These are phyloP conservation scores for Plantago major DNA, from an alignment of 257 asterid species.

Conservation along the genomic window DNA sequence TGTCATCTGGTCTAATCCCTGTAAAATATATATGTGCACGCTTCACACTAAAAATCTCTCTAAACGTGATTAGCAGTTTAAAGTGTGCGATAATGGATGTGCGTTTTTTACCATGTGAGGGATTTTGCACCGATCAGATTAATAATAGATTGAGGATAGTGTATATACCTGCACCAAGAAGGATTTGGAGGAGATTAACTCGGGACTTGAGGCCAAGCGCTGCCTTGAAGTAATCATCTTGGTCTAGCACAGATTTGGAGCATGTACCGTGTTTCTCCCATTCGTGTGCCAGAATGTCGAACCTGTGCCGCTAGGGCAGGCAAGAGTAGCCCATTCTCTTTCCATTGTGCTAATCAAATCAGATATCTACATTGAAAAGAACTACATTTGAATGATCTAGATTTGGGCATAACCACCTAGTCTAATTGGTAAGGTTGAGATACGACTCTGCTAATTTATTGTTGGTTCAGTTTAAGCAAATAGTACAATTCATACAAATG, in stretches of 20 bases:
- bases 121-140: too few relatives aligned
- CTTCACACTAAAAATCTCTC: too few relatives aligned
- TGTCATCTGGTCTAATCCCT: conserved; percentile 27
- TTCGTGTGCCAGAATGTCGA: conserved; percentile 75
- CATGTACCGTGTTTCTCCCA: conserved; percentile 90
- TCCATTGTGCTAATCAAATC: conserved; percentile 69
- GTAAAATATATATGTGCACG: too few relatives aligned
- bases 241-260: conserved; percentile 46
- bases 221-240: conserved; percentile 50
- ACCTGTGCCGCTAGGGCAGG: conserved; percentile 75
- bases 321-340: conserved; percentile 58
- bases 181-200: conserved; percentile 48
- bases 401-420: background rate
- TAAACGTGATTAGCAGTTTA: too few relatives aligned
- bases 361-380: conserved; percentile 33
- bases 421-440: background rate
- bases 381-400: too few relatives aligned
- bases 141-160: background rate
- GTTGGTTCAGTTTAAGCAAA: too few relatives aligned
- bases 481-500: background rate
- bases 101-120: background rate
- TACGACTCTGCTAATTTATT: background rate
- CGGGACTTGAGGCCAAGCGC: conserved; percentile 54
- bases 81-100: too few relatives aligned
- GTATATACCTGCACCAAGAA: conserved; percentile 44